Conservation (phyloP, 2,329 filamentous ascomycete species). For the Fusarium penzigii region DNA sequence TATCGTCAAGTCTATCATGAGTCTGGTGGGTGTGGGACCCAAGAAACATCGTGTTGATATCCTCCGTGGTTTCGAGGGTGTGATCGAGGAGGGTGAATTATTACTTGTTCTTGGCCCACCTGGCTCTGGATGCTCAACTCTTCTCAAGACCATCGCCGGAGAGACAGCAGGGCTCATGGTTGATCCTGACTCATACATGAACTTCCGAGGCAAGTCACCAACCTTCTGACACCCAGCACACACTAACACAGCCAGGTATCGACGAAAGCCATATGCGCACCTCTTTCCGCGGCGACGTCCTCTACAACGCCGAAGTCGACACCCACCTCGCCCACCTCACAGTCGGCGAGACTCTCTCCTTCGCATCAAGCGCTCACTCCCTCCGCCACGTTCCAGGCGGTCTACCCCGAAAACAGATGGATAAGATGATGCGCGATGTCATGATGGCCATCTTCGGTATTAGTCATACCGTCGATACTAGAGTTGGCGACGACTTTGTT, state of each 20-base stretch:
- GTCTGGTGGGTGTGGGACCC: background rate
- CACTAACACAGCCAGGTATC: slow-evolving; percentile 22
- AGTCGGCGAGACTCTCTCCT: slow-evolving; percentile 63
- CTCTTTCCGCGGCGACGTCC: slow-evolving; percentile 53
- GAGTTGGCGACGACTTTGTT: slow-evolving; percentile 68
- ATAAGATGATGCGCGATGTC: slow-evolving; percentile 46
- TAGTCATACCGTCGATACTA: slow-evolving; percentile 69
- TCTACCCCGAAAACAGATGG: slow-evolving; percentile 10
- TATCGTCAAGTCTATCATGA: slow-evolving; percentile 2
- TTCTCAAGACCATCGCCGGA: slow-evolving; percentile 57
- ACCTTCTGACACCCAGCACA: rapidly evolving
- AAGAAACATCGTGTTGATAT: slow-evolving; percentile 27
- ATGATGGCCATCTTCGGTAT: slow-evolving; percentile 78
- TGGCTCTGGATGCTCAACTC: slow-evolving; percentile 54
- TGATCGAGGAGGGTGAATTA: slow-evolving; percentile 31
- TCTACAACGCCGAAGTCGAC: slow-evolving; percentile 67
- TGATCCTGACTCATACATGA: slow-evolving; percentile 36
- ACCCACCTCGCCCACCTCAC: slow-evolving; percentile 68
- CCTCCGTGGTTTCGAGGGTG: slow-evolving; percentile 30
- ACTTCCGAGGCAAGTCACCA: slow-evolving; percentile 49
- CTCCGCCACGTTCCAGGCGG: slow-evolving; percentile 52
- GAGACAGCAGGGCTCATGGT: slow-evolving; percentile 45
- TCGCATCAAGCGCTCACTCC: slow-evolving; percentile 63
- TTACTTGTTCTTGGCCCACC: slow-evolving; percentile 53
- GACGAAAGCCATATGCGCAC: slow-evolving; percentile 38